These are phyloP conservation scores for Hypholoma sublateritium DNA, from an alignment of 768 basidiomycete species.

Conservation along the genomic window DNA sequence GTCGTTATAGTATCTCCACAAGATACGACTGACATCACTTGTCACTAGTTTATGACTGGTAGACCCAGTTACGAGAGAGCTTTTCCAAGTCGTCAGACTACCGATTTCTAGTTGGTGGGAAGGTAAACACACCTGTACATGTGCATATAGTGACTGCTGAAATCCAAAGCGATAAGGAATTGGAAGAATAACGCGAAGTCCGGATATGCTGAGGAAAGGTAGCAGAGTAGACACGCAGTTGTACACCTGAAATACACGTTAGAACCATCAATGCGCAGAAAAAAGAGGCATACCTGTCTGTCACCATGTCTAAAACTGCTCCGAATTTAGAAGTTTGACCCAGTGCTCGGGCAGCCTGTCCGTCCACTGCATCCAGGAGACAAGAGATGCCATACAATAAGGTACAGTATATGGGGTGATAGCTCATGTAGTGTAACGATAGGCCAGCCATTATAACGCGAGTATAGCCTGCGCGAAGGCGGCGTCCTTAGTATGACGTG, in stretches of 20 bases:
- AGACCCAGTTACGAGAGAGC: conserved; percentile 93
- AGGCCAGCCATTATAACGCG: conserved; percentile 89
- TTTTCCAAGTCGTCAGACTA: conserved; percentile 30
- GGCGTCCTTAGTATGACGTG: conserved; percentile 14
- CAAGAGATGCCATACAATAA: conserved; percentile 87
- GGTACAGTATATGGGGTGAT: conserved; percentile 91
- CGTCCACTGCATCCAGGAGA: conserved; percentile 93
- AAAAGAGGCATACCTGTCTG: conserved; percentile 74
- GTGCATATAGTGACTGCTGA: conserved; percentile 98
- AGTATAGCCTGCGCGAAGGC: conserved; percentile 65
- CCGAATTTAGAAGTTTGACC: conserved; percentile 96
- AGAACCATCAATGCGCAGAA: not conserved
- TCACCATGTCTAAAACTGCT: conserved; percentile 98
- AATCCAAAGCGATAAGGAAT: conserved; percentile 94
- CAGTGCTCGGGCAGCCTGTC: conserved; percentile 84
- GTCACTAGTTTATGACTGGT: conserved; percentile 91
- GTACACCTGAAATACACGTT: conserved; percentile 60
- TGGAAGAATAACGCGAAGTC: conserved; percentile 84
- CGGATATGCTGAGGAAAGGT: conserved; percentile 89
- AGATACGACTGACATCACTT: conserved; percentile 88
- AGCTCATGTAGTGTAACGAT: conserved; percentile 90
- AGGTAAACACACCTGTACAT: conserved; percentile 84
- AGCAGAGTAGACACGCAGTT: conserved; percentile 92
- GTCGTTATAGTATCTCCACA: conserved; percentile 94
- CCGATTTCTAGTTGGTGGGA: conserved; percentile 1